Evolutionary conservation across 257 asterid species (phyloP).

Genomic region (Marsdenia floribunda): DNA sequence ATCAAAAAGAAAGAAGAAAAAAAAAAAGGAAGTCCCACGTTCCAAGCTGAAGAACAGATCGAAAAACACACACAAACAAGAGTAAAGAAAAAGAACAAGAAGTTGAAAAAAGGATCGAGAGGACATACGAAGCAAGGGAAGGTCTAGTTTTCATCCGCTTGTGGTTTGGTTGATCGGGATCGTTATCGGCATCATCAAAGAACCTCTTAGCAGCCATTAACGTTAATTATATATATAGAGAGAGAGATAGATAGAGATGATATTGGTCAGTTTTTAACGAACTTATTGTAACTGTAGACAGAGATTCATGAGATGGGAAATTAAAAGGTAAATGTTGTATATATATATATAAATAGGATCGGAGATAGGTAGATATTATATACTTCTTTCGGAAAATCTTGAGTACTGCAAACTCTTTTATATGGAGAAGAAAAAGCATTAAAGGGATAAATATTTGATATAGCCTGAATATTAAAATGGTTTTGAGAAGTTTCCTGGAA

Average conservation of each 20-base stretch:
- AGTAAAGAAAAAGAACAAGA: background rate
- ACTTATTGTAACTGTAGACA: background rate
- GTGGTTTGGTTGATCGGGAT: slow-evolving; percentile 35
- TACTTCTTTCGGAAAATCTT: background rate
- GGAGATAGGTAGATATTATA: background rate
- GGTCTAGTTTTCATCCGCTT: slow-evolving; percentile 42
- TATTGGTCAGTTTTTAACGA: background rate
- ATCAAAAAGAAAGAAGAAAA: no score
- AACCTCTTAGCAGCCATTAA: slow-evolving; percentile 61
- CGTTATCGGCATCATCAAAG: slow-evolving; percentile 23
- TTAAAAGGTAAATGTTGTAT: no score
- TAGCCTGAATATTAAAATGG: background rate
- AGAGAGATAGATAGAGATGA: background rate
- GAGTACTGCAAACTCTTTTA: slow-evolving; percentile 10
- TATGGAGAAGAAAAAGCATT: background rate
- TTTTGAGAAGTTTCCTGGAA: slow-evolving; percentile 43
- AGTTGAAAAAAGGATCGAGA: background rate
- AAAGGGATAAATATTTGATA: background rate
- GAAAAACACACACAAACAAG: no score
- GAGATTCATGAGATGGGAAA: background rate
- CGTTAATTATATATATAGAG: no score
- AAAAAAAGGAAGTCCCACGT: no score
- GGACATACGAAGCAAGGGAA: slow-evolving; percentile 57
- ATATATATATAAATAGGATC: no score
- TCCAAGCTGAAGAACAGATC: no score